These are phyloP conservation scores for Phragmites australis DNA, from an alignment of 176 grass and related monocot species.

Conservation along the genomic window DNA sequence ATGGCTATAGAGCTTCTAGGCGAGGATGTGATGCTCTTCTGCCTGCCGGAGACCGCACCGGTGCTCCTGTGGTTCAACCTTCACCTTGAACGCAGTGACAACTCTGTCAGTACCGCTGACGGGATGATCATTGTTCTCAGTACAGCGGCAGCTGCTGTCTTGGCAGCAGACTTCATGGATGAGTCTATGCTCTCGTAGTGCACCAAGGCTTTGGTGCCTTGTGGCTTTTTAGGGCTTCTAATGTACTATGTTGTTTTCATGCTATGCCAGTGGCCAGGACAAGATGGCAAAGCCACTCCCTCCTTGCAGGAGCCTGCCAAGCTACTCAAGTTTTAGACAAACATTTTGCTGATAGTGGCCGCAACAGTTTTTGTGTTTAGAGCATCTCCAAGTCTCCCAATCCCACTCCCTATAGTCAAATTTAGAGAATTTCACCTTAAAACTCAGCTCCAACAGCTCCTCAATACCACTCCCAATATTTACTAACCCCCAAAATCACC, in stretches of 20 bases:
- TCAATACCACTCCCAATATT: too few species aligned
- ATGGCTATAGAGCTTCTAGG: conserved; percentile 28
- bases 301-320: background rate
- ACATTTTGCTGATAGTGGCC: background rate
- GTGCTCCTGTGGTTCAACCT: conserved; percentile 27
- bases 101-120: background rate
- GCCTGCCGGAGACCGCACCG: conserved; percentile 14
- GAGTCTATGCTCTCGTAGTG: background rate
- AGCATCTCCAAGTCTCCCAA: too few species aligned
- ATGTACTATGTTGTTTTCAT: background rate
- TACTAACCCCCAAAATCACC: too few species aligned
- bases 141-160: too few species aligned
- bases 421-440: too few species aligned
- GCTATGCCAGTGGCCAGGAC: conserved; percentile 10
- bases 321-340: background rate
- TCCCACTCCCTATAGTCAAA: too few species aligned
- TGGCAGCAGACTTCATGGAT: background rate
- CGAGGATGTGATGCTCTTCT: background rate
- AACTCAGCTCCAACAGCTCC: too few species aligned
- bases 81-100: background rate
- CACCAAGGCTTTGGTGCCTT: background rate
- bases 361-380: too few species aligned
- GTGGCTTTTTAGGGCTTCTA: conserved; percentile 19
- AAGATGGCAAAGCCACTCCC: background rate
- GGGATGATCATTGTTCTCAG: background rate